These are phyloP conservation scores for Lepidium campestre DNA, from an alignment of 441 rosid genomes.

Conservation along the genomic window DNA sequence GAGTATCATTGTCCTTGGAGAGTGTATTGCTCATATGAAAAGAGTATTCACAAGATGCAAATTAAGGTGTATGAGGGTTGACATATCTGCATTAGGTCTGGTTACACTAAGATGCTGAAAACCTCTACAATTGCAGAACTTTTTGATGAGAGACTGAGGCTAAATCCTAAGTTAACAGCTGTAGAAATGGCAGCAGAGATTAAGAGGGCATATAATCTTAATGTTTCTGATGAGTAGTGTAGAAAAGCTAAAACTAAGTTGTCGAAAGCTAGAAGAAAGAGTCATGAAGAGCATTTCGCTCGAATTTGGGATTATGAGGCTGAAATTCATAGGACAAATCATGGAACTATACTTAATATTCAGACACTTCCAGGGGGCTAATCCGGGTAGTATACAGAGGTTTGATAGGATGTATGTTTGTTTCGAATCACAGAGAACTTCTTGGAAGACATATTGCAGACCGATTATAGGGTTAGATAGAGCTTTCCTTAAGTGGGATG, in stretches of 20 bases:
- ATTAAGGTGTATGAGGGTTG: not conserved
- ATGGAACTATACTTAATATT: too few relatives aligned
- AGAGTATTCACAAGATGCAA: not conserved
- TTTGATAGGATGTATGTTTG: too few relatives aligned
- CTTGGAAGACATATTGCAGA: too few relatives aligned
- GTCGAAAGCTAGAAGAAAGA: not conserved
- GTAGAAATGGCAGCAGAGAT: not conserved
- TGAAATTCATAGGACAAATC: too few relatives aligned
- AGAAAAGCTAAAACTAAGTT: not conserved
- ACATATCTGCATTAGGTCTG: not conserved
- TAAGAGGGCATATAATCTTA: not conserved
- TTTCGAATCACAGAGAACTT: too few relatives aligned
- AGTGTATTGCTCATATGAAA: not conserved
- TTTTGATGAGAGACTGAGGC: not conserved
- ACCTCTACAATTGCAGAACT: not conserved
- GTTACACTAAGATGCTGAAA: not conserved
- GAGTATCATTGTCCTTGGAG: not conserved
- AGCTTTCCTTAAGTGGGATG: too few relatives aligned
- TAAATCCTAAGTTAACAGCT: not conserved
- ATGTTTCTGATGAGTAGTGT: not conserved
- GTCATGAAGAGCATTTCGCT: too few relatives aligned
- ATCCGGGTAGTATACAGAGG: too few relatives aligned
- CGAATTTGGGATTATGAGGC: too few relatives aligned
- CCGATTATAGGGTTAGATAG: too few relatives aligned
- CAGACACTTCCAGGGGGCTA: too few relatives aligned